phyloP scores from a whole-genome alignment of 2,329 filamentous ascomycete genomes.

The Orbilia blumenaviensis region DNA sequence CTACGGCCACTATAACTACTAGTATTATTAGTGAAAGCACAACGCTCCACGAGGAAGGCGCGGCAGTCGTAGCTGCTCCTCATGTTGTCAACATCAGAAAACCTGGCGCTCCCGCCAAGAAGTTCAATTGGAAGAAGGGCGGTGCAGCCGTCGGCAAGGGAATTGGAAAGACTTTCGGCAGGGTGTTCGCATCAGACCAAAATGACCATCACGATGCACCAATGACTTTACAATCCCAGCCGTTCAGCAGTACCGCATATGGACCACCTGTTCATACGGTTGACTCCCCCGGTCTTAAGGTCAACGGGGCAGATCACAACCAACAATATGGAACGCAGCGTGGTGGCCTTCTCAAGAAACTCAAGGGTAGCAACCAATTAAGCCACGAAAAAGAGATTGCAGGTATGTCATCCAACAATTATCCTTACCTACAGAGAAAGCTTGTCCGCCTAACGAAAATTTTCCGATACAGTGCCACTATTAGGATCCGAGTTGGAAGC shows the following conservation, averaged over 20 bases:
- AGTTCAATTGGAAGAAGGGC: constrained; percentile 99
- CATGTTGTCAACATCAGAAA: constrained; percentile 96
- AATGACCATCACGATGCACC: constrained; percentile 73
- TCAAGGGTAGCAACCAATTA: constrained; percentile 35
- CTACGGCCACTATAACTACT: constrained; percentile 56
- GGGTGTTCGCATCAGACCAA: constrained; percentile 78
- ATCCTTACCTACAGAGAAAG: background rate
- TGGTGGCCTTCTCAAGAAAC: constrained; percentile 44
- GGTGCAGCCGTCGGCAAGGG: constrained; percentile 93
- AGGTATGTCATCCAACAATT: constrained; percentile 24
- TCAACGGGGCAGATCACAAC: constrained; percentile 53
- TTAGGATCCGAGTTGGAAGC: constrained; percentile 91
- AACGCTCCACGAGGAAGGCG: constrained; percentile 72
- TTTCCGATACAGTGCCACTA: constrained; percentile 65
- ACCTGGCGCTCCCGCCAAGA: constrained; percentile 78
- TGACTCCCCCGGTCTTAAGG: constrained; percentile 58
- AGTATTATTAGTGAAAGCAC: constrained; percentile 58
- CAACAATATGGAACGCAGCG: constrained; percentile 46
- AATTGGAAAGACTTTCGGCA: constrained; percentile 91
- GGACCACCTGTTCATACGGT: constrained; percentile 45
- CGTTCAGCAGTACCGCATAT: constrained; percentile 46
- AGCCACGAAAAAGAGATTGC: constrained; percentile 24
- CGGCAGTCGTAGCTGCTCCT: constrained; percentile 75
- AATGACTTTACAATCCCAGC: constrained; percentile 56
- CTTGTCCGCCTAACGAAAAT: constrained; percentile 1